Evolutionary conservation across 2,329 filamentous ascomycete species (phyloP), one percentile per base, ranked within the genome.

Genomic region (Colletotrichum coccodes): DNA sequence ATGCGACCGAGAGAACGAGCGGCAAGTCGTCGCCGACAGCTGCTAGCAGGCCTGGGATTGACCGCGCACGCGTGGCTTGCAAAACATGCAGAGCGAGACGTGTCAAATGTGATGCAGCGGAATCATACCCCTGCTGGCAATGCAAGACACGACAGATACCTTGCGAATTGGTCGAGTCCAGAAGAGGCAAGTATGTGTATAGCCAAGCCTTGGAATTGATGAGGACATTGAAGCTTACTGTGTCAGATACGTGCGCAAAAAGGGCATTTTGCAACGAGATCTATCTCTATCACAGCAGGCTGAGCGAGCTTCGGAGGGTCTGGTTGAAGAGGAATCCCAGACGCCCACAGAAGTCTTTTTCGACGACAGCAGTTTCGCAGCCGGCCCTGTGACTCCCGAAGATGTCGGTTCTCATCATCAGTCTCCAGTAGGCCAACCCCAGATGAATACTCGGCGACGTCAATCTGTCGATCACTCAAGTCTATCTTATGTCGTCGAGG

Each of bases 61-160:
- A 62, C 23, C 64, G 64, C 21, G 77, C 73, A 74, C 76, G 36
- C n/a, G 44, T 68, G 9, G 64, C 64, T n/a, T 68, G 60, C 40
- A 68, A 68, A 16, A 50, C 60, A 8, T 68, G 60, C 11, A 63
- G 63, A 2, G 60, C 52, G 6, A 46, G 64, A 30, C 50, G 64
- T 26, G 60, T 68, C n/a, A 68, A 68, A 26, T 68, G 60, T 12
- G 60, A 68, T 5, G 60, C 60, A 11, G 60, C 40, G 18, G 47
- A 64, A 14, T 50, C 49, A 12, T 42, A 63, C 4, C 64, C 64
- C 18, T 68, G 64, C 34, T 68, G 60, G 64, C 64, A 68, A 34
- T 68, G 64, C 36, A 60, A 60, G 26, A 46, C 21, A 30, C 50
- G 64, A 0, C 52, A 68, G 16, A 64, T 57, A 28, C 40, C 44